Percentiles rank a stretch among this genome's conserved stretches.
These are phyloP conservation scores for Yamadazyma jaroonii DNA, from an alignment of 1,139 yeast species.

Conservation along the genomic window DNA sequence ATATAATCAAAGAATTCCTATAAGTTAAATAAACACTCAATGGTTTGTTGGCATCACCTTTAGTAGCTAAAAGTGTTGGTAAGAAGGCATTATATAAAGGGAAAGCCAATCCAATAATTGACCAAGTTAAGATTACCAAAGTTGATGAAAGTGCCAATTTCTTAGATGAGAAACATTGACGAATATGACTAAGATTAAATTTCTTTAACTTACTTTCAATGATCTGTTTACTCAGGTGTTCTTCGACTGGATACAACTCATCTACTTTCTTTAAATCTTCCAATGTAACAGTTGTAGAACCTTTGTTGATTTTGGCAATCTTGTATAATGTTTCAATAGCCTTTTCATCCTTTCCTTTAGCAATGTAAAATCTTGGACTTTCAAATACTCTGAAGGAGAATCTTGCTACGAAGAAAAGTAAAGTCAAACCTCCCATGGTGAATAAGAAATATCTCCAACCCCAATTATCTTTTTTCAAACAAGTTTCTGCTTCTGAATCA, in stretches of 20 bases:
- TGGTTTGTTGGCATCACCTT: conserved; percentile 30
- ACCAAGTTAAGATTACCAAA: conserved; percentile 40
- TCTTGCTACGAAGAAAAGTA: conserved; percentile 34
- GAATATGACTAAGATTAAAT: conserved; percentile 31
- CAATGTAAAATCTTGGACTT: conserved; percentile 38
- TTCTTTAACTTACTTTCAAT: conserved; percentile 23
- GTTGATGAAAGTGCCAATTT: conserved; percentile 31
- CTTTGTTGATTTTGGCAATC: conserved; percentile 35
- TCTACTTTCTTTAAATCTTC: conserved; percentile 32
- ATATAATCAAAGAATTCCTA: conserved; percentile 38
- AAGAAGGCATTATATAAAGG: conserved; percentile 45
- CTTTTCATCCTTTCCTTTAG: conserved; percentile 34
- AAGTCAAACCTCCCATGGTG: conserved; percentile 40
- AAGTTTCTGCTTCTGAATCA: conserved; percentile 18
- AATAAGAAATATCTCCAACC: conserved; percentile 46
- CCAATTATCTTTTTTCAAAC: conserved; percentile 34
- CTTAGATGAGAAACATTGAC: conserved; percentile 34
- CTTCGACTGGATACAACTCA: conserved; percentile 14
- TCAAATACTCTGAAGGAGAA: conserved; percentile 37
- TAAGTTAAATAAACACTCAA: conserved; percentile 36
- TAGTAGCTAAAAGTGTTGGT: conserved; percentile 36
- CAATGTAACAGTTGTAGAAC: conserved; percentile 22
- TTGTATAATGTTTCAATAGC: conserved; percentile 35
- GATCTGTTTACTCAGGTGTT: conserved; percentile 9
- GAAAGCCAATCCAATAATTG: conserved; percentile 44